Percentiles rank a stretch among this genome's conserved stretches.
phyloP scores from a whole-genome alignment of 352 stramenopile genomes.

The Phytophthora agathidicida region DNA sequence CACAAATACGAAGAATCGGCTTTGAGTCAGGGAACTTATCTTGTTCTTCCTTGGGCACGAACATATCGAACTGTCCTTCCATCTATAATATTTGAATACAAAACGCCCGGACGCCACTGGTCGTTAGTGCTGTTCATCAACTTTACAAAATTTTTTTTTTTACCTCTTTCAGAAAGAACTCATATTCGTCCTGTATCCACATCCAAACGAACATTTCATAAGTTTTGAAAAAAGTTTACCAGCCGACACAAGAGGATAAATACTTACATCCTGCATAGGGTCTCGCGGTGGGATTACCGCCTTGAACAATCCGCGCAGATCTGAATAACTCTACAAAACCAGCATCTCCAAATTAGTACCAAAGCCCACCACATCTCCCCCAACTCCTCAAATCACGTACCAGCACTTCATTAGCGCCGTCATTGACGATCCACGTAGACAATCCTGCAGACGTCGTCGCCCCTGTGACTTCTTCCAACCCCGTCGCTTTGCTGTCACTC shows the following conservation, averaged over 20 bases:
- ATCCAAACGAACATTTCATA: background rate
- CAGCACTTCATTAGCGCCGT: conserved; percentile 73
- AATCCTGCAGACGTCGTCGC: conserved; percentile 55
- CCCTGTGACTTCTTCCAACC: conserved; percentile 32
- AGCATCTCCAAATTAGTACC: background rate
- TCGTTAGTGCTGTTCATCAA: conserved; percentile 1
- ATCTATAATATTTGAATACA: conserved; percentile 45
- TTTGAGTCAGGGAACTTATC: conserved; percentile 53
- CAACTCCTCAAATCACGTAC: conserved; percentile 33
- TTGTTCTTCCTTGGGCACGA: conserved; percentile 51
- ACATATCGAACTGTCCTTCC: conserved; percentile 66
- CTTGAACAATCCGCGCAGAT: conserved; percentile 64
- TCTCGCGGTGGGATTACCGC: conserved; percentile 59
- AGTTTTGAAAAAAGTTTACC: no score
- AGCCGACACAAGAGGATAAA: no score
- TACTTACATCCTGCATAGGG: conserved; percentile 55
- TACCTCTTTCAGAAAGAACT: conserved; percentile 73
- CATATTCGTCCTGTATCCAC: conserved; percentile 59
- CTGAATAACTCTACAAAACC: conserved; percentile 57
- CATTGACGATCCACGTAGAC: conserved; percentile 77
- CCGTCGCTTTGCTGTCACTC: background rate
- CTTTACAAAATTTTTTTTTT: background rate
- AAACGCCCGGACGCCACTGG: background rate
- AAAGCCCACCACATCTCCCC: background rate
- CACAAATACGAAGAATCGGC: conserved; percentile 54